Evolutionary conservation across 2,329 filamentous ascomycete species (phyloP), one percentile per base, ranked within the genome.

Genomic region (Aspergillus pseudoterreus): DNA sequence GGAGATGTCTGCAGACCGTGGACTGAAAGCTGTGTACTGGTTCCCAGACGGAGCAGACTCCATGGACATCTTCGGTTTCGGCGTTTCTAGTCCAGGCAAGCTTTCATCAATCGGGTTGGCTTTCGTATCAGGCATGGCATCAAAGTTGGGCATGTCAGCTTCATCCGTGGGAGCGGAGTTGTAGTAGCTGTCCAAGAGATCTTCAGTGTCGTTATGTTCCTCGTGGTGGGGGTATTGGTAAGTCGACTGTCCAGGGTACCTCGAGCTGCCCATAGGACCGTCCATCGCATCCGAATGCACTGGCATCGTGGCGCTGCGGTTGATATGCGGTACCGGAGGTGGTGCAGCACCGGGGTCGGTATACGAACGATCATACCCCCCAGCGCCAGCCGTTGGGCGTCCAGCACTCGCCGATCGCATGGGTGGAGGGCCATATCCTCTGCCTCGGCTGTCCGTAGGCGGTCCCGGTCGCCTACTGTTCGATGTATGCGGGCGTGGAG

Each of bases 71-170:
- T 62, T 59, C 1, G 55, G 43, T 46, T 65, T 64, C 22, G 65
- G 61, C 22, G 58, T 65, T 27, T 71, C 69, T 47, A 71, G 56
- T 19, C 68, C 68, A 51, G 69, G 61, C 19, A 67, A 43, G 45
- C 58, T 65, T 52, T 72, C 68, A 55, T 69, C 65, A 17, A 66
- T 60, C 9, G 55, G 59, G 5, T 67, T 58, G 24, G 60, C 57
- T 5, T 57, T 54, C 33, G 51, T 59, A 5, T 74, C 65, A n/a
- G 75, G 71, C 54, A 80, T 77, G 2, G 78, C 78, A 61, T 84
- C 81, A 58, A 85, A 85, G 57, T 86, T 80, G 2, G 83, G 83
- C 81, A 85, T 84, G 44, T 84, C 82, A 15, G 76, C 75, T 45
- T 82, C 78, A 46, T 67, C 61, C 35, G 67, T 49, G 56, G 59